Conservation (phyloP, 352 stramenopile species). For the Albugo candida region DNA sequence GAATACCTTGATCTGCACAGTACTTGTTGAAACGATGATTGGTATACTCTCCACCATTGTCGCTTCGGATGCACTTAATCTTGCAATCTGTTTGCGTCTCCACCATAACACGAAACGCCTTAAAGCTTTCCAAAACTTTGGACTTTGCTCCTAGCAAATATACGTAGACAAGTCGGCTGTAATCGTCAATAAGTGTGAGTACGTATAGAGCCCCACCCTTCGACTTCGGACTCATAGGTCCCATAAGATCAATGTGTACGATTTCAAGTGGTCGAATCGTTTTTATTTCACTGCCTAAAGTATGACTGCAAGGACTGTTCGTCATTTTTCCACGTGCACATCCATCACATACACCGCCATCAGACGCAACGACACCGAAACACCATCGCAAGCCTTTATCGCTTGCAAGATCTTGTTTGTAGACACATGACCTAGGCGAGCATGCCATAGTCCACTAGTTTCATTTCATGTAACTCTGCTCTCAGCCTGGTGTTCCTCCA, state of each 20-base stretch:
- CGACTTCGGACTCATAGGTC: conserved; percentile 3
- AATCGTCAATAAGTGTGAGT: conserved; percentile 11
- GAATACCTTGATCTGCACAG: conserved; percentile 3
- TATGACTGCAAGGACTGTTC: not conserved
- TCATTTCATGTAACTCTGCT: too few relatives aligned
- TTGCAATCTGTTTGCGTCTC: conserved; percentile 2
- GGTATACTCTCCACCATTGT: conserved; percentile 13
- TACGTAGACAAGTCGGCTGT: not conserved
- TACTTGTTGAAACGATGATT: conserved; percentile 2
- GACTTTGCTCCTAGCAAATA: not conserved
- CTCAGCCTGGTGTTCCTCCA: too few relatives aligned
- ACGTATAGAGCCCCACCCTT: conserved; percentile 4
- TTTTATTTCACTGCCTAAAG: conserved; percentile 6
- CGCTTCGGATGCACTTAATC: conserved; percentile 6
- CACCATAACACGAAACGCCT: conserved; percentile 1
- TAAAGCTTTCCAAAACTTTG: conserved; percentile 3
- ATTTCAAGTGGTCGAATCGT: conserved; percentile 2
- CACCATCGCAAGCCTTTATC: not conserved
- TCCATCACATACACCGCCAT: conserved; percentile 3
- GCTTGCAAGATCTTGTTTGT: not conserved
- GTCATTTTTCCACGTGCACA: conserved; percentile 11
- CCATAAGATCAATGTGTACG: conserved; percentile 9
- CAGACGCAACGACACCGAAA: not conserved
- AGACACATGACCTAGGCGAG: conserved; percentile 6
- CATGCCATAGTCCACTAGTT: conserved; percentile 2